Evolutionary conservation across 495 filamentous ascomycete genomes (phyloP).

Genomic region (Trichoderma parareesei): DNA sequence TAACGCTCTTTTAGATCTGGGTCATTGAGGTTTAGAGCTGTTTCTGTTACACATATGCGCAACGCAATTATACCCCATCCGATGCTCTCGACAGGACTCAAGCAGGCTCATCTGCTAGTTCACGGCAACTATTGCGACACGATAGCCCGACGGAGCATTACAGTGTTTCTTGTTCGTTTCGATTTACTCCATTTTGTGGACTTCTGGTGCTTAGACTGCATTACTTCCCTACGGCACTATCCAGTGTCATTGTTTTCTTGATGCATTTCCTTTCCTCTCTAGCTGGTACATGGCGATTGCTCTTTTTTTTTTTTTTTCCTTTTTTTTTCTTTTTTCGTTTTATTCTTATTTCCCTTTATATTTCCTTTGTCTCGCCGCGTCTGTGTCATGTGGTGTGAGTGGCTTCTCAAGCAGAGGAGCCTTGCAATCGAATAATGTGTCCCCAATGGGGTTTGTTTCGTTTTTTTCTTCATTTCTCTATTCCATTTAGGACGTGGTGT

Average conservation of each 20-base stretch:
- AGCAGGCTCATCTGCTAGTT: background rate
- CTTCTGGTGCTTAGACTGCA: background rate
- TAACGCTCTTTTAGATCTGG: slow-evolving; percentile 48
- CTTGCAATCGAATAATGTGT: background rate
- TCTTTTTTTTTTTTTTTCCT: too few species aligned
- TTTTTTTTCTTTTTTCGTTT: background rate
- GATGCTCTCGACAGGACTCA: background rate
- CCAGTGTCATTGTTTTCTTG: background rate
- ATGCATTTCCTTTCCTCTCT: background rate
- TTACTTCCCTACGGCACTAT: background rate
- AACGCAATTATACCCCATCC: slow-evolving; percentile 2
- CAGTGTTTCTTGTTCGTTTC: background rate
- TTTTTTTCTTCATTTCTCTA: background rate
- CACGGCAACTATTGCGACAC: background rate
- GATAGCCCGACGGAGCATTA: background rate
- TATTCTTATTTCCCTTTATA: background rate
- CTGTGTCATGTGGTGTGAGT: background rate
- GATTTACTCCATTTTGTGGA: background rate
- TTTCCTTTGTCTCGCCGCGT: background rate
- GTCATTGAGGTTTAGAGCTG: slow-evolving; percentile 48
- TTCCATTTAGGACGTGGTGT: background rate
- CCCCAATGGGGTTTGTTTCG: background rate
- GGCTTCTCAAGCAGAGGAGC: background rate
- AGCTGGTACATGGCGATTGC: too few species aligned
- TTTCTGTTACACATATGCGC: slow-evolving; percentile 14